A percentile compares a stretch with the other conserved stretches of the same genome.
These are phyloP conservation scores for Cytospora paraplurivora DNA, from an alignment of 2,329 filamentous ascomycete genomes.

Conservation along the genomic window DNA sequence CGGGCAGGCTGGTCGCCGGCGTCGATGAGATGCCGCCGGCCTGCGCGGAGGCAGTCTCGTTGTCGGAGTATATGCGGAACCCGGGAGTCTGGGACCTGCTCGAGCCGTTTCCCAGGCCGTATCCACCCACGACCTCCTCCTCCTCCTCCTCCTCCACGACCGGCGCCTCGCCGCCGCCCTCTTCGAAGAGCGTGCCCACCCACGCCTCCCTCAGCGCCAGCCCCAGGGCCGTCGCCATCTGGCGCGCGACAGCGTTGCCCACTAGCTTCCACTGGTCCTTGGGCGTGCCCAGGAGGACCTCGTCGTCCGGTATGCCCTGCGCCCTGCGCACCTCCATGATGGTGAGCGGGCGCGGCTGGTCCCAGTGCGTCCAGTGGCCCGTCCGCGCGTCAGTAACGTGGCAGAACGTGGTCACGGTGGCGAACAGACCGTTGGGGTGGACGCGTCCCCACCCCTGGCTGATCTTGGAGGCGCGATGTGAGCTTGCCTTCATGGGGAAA, in stretches of 20 bases:
- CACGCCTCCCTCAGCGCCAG: constrained; percentile 63
- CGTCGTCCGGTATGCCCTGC: constrained; percentile 70
- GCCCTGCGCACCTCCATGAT: constrained; percentile 69
- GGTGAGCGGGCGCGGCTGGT: constrained; percentile 60
- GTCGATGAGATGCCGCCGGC: not conserved
- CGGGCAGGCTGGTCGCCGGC: not conserved
- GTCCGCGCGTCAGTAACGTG: constrained; percentile 55
- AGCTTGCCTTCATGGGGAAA: constrained; percentile 44
- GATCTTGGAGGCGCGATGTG: constrained; percentile 45
- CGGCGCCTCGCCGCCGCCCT: constrained; percentile 8
- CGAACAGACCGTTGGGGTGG: constrained; percentile 54
- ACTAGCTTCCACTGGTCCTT: constrained; percentile 64
- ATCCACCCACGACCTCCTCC: not conserved
- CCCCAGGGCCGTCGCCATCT: constrained; percentile 68
- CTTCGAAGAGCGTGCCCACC: constrained; percentile 42
- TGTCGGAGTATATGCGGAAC: not conserved
- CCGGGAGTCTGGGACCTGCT: not conserved
- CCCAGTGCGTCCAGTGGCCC: constrained; percentile 61
- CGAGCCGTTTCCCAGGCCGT: not conserved
- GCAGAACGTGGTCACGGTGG: constrained; percentile 62
- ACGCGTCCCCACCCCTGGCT: constrained; percentile 57
- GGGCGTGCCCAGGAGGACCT: constrained; percentile 65
- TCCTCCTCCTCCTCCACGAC: constrained; percentile 27
- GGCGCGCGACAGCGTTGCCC: constrained; percentile 76
- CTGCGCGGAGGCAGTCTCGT: not conserved